Conservation (phyloP, 192 early-diverging fungal genomes). For the Podila horticola region DNA sequence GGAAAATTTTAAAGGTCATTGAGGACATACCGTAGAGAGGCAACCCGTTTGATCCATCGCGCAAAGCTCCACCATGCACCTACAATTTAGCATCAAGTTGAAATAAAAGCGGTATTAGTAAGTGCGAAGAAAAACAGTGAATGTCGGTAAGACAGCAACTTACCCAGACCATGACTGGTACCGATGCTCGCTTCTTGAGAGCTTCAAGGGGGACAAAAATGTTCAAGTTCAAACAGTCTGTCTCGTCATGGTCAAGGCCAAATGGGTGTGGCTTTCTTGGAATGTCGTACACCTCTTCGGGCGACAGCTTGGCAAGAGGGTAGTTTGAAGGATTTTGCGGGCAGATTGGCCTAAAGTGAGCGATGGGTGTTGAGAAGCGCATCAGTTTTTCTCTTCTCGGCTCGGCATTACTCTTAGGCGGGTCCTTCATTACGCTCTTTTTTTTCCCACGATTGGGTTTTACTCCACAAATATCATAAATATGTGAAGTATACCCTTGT, state of each 20-base stretch:
- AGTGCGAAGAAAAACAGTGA: no score
- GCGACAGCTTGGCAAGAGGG: not conserved
- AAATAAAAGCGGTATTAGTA: no score
- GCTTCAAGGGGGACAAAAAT: conserved; percentile 19
- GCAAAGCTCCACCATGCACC: conserved; percentile 15
- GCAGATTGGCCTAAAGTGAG: conserved; percentile 10
- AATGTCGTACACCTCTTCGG: not conserved
- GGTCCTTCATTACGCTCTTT: no score
- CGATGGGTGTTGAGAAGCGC: not conserved
- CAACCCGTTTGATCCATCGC: conserved; percentile 24
- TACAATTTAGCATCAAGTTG: no score
- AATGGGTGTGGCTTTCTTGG: not conserved
- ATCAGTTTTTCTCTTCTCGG: no score
- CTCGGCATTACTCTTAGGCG: no score
- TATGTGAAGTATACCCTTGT: conserved; percentile 15
- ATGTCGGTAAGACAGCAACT: no score
- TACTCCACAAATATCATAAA: not conserved
- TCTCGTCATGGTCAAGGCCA: conserved; percentile 23
- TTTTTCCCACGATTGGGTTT: no score
- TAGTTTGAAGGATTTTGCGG: conserved; percentile 6
- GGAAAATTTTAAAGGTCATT: not conserved
- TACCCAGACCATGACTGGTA: conserved; percentile 34
- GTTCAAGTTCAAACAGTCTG: conserved; percentile 22
- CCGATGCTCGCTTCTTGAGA: not conserved
- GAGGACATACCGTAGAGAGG: conserved; percentile 19